Evolutionary conservation across 139 green algal genomes (phyloP).

Genomic region (Raphidocelis subcapitata): DNA sequence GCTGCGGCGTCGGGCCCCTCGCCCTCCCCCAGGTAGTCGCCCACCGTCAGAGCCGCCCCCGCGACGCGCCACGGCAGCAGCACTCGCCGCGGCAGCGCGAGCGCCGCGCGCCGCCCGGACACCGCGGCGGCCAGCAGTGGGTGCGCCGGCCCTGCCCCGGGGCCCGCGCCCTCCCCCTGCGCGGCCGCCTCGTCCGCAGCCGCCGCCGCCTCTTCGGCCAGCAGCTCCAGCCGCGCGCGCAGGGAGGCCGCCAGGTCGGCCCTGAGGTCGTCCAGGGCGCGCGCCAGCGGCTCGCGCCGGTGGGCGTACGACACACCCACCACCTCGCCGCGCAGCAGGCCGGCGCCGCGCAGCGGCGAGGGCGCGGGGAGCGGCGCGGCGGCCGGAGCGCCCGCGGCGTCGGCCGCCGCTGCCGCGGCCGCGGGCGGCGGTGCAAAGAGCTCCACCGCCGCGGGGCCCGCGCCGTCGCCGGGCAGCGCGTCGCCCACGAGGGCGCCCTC

Average conservation of each 20-base stretch:
- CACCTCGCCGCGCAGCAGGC: constrained; percentile 30
- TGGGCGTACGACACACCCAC: constrained; percentile 36
- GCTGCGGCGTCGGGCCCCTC: constrained; percentile 8
- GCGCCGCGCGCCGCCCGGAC: background rate
- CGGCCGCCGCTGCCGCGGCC: background rate
- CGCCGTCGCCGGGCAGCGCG: background rate
- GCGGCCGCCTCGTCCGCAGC: constrained; percentile 6
- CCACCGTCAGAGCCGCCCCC: constrained; percentile 17
- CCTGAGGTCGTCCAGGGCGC: constrained; percentile 31
- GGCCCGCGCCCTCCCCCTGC: background rate
- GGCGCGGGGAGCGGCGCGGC: background rate
- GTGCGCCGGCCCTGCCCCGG: background rate
- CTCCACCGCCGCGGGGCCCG: constrained; percentile 3
- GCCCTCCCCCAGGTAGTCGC: constrained; percentile 32
- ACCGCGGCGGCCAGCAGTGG: constrained; percentile 24
- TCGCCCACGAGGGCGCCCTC: background rate
- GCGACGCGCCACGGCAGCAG: constrained; percentile 32
- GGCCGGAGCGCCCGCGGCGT: background rate
- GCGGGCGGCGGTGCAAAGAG: background rate
- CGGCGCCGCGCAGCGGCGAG: constrained; percentile 13
- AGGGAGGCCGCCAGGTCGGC: constrained; percentile 34
- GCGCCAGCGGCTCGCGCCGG: constrained; percentile 29
- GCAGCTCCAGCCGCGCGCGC: constrained; percentile 30
- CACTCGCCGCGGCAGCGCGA: constrained; percentile 32
- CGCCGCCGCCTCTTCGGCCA: constrained; percentile 27